Evolutionary conservation across 208 protist genomes (phyloP).

Genomic region (Leptomonas seymouri): DNA sequence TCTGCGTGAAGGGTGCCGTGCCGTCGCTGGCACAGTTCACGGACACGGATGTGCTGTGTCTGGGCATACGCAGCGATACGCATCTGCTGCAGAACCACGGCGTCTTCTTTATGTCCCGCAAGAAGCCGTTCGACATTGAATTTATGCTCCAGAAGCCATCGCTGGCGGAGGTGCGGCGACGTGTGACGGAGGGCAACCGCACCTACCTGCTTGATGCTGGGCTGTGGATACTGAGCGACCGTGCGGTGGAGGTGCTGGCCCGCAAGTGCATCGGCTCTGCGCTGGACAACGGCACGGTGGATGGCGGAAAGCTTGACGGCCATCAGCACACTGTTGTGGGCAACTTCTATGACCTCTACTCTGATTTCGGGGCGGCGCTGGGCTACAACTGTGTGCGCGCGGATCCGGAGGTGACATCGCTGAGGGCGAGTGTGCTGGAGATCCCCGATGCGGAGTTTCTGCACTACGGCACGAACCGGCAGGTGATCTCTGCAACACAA

Average conservation of each 20-base stretch:
- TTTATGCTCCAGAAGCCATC: conserved; percentile 69
- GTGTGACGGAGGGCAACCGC: conserved; percentile 11
- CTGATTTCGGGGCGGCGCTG: conserved; percentile 42
- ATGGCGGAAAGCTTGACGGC: not conserved
- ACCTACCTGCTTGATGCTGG: conserved; percentile 41
- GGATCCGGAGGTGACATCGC: conserved; percentile 12
- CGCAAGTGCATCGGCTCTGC: conserved; percentile 21
- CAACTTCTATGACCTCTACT: conserved; percentile 46
- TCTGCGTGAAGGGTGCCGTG: conserved; percentile 14
- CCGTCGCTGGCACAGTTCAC: conserved; percentile 21
- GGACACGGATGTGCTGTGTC: conserved; percentile 54
- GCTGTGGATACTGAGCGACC: conserved; percentile 57
- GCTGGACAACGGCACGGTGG: not conserved
- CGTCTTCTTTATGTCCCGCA: conserved; percentile 44
- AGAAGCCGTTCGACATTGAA: conserved; percentile 28
- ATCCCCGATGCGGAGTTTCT: conserved; percentile 38
- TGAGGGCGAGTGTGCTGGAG: conserved; percentile 42
- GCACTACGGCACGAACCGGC: conserved; percentile 47
- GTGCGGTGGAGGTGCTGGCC: conserved; percentile 37
- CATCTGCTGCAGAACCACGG: conserved; percentile 35
- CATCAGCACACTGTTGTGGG: conserved; percentile 14
- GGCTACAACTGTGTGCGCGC: conserved; percentile 18
- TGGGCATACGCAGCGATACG: conserved; percentile 34
- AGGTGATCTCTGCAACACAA: conserved; percentile 41
- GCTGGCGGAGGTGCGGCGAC: conserved; percentile 26